phyloP scores from a whole-genome alignment of 768 basidiomycete species.

The Boletus sp. region DNA sequence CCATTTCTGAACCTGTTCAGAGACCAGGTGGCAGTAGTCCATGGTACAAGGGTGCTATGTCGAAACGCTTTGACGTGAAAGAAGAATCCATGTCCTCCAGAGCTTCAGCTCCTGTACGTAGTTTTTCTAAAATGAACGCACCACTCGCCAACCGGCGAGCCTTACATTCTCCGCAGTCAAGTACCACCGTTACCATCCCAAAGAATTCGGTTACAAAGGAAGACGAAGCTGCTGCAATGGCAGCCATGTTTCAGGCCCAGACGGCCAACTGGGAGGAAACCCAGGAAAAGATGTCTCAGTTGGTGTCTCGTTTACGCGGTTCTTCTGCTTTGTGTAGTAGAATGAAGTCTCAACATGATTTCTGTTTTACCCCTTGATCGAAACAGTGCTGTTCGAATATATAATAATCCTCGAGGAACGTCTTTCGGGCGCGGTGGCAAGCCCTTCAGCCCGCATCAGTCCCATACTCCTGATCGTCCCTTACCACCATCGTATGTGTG shows the following conservation, averaged over 20 bases:
- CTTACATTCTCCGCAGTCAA: constrained; percentile 35
- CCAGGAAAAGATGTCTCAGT: constrained; percentile 99
- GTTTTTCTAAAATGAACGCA: constrained; percentile 23
- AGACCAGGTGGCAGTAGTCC: constrained; percentile 37
- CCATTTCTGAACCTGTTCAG: constrained; percentile 47
- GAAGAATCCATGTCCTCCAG: constrained; percentile 47
- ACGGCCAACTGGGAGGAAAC: constrained; percentile 97
- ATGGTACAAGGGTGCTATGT: constrained; percentile 77
- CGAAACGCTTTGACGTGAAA: constrained; percentile 86
- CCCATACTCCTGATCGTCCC: constrained; percentile 66
- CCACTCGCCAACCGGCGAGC: constrained; percentile 23
- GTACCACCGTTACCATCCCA: constrained; percentile 30
- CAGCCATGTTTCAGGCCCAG: constrained; percentile 97
- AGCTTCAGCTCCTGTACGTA: constrained; percentile 30
- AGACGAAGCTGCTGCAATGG: constrained; percentile 93
- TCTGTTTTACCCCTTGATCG: constrained; percentile 36
- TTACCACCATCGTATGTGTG: constrained; percentile 96
- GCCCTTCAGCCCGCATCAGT: constrained; percentile 40
- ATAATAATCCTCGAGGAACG: constrained; percentile 63
- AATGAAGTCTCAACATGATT: constrained; percentile 59
- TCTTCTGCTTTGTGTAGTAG: constrained; percentile 65
- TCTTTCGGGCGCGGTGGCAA: constrained; percentile 62
- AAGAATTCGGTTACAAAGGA: constrained; percentile 49
- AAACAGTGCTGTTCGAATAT: constrained; percentile 65
- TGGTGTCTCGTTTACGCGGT: constrained; percentile 62